Conservation (phyloP, 78 protist genomes). For the Dictyostelium citrinum region DNA sequence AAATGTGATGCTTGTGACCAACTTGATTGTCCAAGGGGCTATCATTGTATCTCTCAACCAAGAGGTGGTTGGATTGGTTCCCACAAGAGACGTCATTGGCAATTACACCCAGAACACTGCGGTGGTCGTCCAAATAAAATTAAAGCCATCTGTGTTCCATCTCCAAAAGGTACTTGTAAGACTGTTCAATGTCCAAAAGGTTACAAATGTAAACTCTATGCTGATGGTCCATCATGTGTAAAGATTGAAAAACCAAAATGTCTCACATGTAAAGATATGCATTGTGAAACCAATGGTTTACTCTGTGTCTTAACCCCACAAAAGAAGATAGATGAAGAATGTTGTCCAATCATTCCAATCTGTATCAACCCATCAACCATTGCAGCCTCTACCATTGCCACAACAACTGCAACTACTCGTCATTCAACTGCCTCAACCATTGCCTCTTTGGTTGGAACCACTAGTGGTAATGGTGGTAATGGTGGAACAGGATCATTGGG, state of each 20-base stretch:
- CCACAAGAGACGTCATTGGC: background rate
- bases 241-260: background rate
- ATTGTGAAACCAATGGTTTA: constrained; percentile 24
- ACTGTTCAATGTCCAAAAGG: background rate
- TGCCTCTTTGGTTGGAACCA: background rate
- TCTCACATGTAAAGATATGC: constrained; percentile 20
- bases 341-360: constrained; percentile 43
- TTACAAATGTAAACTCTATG: background rate
- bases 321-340: background rate
- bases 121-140: background rate
- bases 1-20: background rate
- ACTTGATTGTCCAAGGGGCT: background rate
- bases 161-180: background rate
- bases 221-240: background rate
- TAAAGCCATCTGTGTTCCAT: constrained; percentile 1
- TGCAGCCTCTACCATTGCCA: constrained; percentile 13
- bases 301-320: constrained; percentile 13
- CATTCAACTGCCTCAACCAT: background rate
- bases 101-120: background rate
- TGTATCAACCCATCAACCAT: background rate
- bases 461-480: background rate
- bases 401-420: background rate
- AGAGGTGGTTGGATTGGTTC: background rate
- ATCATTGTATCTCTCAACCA: background rate
- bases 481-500: background rate